Percentiles rank a stretch among this genome's conserved stretches.
Conservation (phyloP, 768 basidiomycete species). For the Psilocybe sp. region DNA sequence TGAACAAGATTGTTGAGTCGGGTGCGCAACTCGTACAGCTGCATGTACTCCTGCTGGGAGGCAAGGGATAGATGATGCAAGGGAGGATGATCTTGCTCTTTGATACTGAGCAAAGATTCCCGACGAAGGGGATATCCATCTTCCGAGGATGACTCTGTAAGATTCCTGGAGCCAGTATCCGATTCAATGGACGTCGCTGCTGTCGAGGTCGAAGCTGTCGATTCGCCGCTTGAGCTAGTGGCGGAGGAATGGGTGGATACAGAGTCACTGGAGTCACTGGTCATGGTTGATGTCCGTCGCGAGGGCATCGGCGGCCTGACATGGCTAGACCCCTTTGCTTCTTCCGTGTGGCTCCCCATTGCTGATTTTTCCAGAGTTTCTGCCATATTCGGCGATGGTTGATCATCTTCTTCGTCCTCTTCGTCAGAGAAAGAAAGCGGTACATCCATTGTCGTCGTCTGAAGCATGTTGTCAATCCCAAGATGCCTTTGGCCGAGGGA, state of each 20-base stretch:
- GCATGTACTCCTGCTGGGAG: slow-evolving; percentile 31
- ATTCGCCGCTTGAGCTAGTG: background rate
- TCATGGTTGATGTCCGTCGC: too few species aligned
- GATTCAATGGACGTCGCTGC: slow-evolving; percentile 6
- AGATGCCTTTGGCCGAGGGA: background rate
- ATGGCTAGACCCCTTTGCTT: slow-evolving; percentile 13
- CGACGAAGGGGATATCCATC: background rate
- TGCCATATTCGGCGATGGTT: background rate
- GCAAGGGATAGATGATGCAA: slow-evolving; percentile 25
- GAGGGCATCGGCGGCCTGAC: too few species aligned
- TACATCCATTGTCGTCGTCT: slow-evolving; percentile 27
- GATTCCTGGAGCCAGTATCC: slow-evolving; percentile 1
- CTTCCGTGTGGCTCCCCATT: slow-evolving; percentile 8
- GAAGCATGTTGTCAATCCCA: background rate
- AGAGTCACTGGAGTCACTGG: background rate
- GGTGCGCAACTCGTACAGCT: slow-evolving; percentile 27
- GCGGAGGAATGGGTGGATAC: slow-evolving; percentile 2
- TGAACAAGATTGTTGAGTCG: slow-evolving; percentile 40
- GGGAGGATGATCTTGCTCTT: slow-evolving; percentile 15
- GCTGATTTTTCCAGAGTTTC: slow-evolving; percentile 1
- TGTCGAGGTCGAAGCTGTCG: slow-evolving; percentile 1
- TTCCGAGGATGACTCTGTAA: slow-evolving; percentile 1
- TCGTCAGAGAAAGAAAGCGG: slow-evolving; percentile 38
- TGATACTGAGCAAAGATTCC: background rate
- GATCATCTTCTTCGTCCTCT: slow-evolving; percentile 31